phyloP scores from a whole-genome alignment of 2,329 filamentous ascomycete species.

The Colletotrichum cuscutae region DNA sequence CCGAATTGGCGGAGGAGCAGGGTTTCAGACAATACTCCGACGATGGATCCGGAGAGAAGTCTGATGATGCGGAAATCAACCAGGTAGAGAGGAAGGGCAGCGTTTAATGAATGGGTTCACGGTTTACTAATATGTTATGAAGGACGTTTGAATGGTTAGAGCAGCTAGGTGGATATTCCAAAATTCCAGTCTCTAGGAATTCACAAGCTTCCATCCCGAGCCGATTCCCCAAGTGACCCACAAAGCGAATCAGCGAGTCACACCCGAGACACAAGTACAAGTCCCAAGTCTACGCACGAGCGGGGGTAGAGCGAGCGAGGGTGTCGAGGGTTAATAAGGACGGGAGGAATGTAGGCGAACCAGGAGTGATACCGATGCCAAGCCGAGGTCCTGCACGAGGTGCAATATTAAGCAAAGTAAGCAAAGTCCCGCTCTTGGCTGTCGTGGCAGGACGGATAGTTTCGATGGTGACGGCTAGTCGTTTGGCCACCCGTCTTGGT shows the following conservation, averaged over 20 bases:
- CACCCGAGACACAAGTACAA: neutral
- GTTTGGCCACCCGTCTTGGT: neutral
- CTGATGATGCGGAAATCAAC: conserved; percentile 34
- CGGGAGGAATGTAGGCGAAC: neutral
- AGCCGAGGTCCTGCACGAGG: neutral
- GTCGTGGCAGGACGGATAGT: neutral
- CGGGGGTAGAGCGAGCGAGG: neutral
- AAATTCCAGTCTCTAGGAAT: conserved; percentile 20
- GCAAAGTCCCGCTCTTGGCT: neutral
- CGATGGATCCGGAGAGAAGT: conserved; percentile 41
- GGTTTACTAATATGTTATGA: conserved; percentile 32
- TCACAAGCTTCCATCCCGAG: conserved; percentile 12
- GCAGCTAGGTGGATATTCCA: neutral
- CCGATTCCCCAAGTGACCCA: conserved; percentile 16
- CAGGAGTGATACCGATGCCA: neutral
- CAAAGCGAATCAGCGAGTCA: neutral
- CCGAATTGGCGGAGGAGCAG: conserved; percentile 51
- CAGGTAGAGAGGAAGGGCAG: conserved; percentile 37
- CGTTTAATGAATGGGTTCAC: conserved; percentile 22
- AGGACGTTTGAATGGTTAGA: conserved; percentile 24
- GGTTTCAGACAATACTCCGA: conserved; percentile 46
- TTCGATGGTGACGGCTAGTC: neutral
- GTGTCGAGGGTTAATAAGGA: neutral
- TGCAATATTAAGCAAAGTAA: neutral
- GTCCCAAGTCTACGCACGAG: neutral